Evolutionary conservation across 306 rosid species (phyloP).

Genomic region (Fagus sylvatica): DNA sequence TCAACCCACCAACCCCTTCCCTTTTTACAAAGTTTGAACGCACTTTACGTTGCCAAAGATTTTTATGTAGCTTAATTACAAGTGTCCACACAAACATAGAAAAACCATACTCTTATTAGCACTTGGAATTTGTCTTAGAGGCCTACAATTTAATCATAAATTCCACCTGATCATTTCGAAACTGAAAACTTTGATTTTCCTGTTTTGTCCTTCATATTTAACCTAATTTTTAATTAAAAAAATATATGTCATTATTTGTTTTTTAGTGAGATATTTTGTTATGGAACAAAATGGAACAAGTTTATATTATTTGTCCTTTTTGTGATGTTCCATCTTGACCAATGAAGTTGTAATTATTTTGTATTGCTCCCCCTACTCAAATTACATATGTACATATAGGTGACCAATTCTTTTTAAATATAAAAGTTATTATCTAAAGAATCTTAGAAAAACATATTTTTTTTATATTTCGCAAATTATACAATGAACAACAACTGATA

Average conservation of each 20-base stretch:
- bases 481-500: too few relatives aligned
- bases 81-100: not conserved
- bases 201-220: not conserved
- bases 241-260: not conserved
- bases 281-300: not conserved
- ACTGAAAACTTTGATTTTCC: not conserved
- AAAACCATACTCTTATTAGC: not conserved
- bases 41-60: constrained; percentile 1
- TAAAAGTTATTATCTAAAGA: not conserved
- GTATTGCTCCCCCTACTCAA: not conserved
- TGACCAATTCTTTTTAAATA: not conserved
- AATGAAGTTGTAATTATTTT: not conserved
- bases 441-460: not conserved
- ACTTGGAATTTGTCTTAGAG: not conserved
- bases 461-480: too few relatives aligned
- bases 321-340: not conserved
- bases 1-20: not conserved
- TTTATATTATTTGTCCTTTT: not conserved
- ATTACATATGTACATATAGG: not conserved
- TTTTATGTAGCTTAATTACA: not conserved
- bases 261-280: not conserved
- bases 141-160: not conserved
- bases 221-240: not conserved
- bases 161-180: not conserved
- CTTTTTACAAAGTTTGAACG: not conserved